Evolutionary conservation across 345 rosid genomes (phyloP).

Genomic region (Syzygium aqueum): DNA sequence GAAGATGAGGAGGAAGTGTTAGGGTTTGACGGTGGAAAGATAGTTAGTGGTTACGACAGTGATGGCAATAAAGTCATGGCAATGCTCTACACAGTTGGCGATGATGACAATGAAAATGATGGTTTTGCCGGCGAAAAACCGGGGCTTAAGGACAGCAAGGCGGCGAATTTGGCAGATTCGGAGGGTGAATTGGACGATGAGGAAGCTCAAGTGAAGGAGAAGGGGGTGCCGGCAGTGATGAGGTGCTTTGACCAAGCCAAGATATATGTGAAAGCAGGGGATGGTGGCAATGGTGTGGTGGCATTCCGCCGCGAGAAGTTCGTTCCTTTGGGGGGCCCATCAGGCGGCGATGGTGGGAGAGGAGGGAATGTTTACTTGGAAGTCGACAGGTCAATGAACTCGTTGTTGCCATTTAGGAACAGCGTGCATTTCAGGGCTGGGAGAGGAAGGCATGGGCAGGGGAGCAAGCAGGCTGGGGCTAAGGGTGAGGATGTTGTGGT

Average conservation of each 20-base stretch:
- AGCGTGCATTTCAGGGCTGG: conserved; percentile 79
- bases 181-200: conserved; percentile 14
- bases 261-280: conserved; percentile 72
- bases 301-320: conserved; percentile 85
- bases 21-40: conserved; percentile 17
- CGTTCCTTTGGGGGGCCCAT: conserved; percentile 88
- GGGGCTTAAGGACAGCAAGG: background rate
- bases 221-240: conserved; percentile 91
- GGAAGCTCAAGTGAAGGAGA: conserved; percentile 50
- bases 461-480: conserved; percentile 61
- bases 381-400: conserved; percentile 79
- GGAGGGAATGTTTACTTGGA: conserved; percentile 81
- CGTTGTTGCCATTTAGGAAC: conserved; percentile 73
- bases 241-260: conserved; percentile 86
- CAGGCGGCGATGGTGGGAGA: conserved; percentile 96
- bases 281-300: conserved; percentile 87
- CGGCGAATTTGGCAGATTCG: conserved; percentile 2
- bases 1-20: conserved; percentile 27
- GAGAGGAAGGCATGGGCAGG: conserved; percentile 75
- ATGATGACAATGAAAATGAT: background rate
- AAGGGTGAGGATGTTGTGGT: conserved; percentile 80
- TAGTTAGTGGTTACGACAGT: conserved; percentile 11
- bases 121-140: background rate
- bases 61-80: conserved; percentile 6
- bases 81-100: conserved; percentile 7